These are phyloP conservation scores for Erodium trifolium DNA, from an alignment of 441 rosid species.

Conservation along the genomic window DNA sequence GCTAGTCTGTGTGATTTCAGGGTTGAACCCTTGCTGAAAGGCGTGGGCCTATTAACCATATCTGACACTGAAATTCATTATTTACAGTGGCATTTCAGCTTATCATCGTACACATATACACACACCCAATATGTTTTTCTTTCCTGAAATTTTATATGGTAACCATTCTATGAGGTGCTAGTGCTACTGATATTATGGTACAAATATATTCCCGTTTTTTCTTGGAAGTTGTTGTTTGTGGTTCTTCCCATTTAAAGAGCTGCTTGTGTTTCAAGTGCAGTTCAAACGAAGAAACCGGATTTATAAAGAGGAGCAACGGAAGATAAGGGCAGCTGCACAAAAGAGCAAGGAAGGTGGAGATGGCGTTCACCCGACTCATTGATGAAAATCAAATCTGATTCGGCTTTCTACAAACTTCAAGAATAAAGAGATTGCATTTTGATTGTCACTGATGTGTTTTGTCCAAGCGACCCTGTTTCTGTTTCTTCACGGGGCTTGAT, in stretches of 20 bases:
- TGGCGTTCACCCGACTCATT: constrained; percentile 15
- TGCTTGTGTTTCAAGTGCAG: too few relatives aligned
- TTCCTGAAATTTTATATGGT: not conserved
- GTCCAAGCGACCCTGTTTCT: constrained; percentile 18
- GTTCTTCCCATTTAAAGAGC: too few relatives aligned
- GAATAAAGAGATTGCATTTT: constrained; percentile 30
- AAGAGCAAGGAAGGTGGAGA: too few relatives aligned
- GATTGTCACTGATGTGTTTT: constrained; percentile 15
- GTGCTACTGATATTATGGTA: not conserved
- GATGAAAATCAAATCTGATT: constrained; percentile 28
- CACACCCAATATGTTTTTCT: not conserved
- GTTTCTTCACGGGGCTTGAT: constrained; percentile 20
- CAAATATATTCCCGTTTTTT: not conserved
- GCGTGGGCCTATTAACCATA: too few relatives aligned
- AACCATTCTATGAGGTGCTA: not conserved
- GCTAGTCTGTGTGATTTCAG: not conserved
- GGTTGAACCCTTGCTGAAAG: not conserved
- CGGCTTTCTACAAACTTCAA: constrained; percentile 17
- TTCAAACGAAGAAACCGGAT: too few relatives aligned
- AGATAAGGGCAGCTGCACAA: too few relatives aligned
- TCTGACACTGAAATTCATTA: not conserved
- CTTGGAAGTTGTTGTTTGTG: not conserved
- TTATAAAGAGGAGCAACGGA: too few relatives aligned
- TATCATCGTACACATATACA: too few relatives aligned
- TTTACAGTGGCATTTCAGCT: not conserved